Evolutionary conservation across 2,329 filamentous ascomycete genomes (phyloP), one percentile per base, ranked within the genome.

Genomic region (Aspergillus carbonarius): DNA sequence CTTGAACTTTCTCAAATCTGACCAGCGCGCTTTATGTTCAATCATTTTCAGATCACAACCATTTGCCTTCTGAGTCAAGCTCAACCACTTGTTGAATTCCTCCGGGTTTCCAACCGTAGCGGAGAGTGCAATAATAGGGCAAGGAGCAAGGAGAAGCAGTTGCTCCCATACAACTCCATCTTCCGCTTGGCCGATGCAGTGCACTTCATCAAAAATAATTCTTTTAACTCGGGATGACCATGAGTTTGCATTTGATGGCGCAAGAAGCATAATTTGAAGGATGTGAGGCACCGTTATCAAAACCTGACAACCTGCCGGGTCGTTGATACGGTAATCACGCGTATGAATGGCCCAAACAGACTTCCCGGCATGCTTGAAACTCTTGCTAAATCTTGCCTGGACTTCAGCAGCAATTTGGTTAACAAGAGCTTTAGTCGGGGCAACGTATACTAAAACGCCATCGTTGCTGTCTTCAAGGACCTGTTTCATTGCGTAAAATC

Each of bases 351-450:
- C 88, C 89, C 89, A 93, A 0, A 93, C 87, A 0, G 86, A 89
- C 65, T 86, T 86, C 0, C 84, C 86, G 4, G 77, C 79, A 37
- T 85, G 81, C 27, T 79, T 34, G 71, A 86, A 84, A 0, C 74
- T 79, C 73, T 93, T 93, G 0, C 83, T 85, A 68, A 91, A 93
- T 5, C 88, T 83, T 5, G 86, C 89, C 70, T 91, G 86, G 15
- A 93, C 81, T 73, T 93, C 90, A 1, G 90, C 90, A 1, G 89
- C 90, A 63, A 93, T 92, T 71, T 93, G 90, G 69, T 93, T 93
- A 59, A 93, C 89, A 10, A 93, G 78, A 3, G 91, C 89, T 69
- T 93, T 93, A 0, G 90, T 93, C 0, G 90, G 90, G 0, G 89
- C 90, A 5, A 93, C 88, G 64, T 93, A 93, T 0, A 93, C 87